Percentiles rank a stretch among this genome's conserved stretches.
phyloP scores from a whole-genome alignment of 331 rosid species.

The Rosa hybrid region DNA sequence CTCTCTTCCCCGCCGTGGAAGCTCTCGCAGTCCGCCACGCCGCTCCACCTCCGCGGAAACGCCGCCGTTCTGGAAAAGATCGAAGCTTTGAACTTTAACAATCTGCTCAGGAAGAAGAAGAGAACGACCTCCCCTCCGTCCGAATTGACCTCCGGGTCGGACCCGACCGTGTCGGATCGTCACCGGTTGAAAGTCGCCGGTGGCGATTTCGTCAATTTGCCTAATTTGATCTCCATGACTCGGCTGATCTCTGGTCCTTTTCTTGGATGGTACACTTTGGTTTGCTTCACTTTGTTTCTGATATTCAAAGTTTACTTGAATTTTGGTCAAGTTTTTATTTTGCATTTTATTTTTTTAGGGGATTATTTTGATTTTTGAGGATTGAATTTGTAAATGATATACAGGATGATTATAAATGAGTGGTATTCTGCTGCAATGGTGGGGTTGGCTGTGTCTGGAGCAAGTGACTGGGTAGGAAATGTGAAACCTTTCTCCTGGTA shows the following conservation, averaged over 20 bases:
- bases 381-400: slow-evolving; percentile 16
- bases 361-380: background rate
- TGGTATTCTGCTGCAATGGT: slow-evolving; percentile 68
- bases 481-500: background rate
- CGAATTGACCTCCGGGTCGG: slow-evolving; percentile 30
- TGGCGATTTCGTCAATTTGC: slow-evolving; percentile 50
- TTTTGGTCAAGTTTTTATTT: background rate
- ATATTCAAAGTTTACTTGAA: background rate
- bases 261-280: slow-evolving; percentile 69
- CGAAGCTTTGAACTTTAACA: slow-evolving; percentile 48
- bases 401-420: slow-evolving; percentile 84
- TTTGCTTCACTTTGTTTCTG: background rate
- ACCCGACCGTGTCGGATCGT: slow-evolving; percentile 31
- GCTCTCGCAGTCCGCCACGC: slow-evolving; percentile 92
- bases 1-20: slow-evolving; percentile 83
- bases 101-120: slow-evolving; percentile 42
- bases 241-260: slow-evolving; percentile 83
- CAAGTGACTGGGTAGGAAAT: slow-evolving; percentile 79
- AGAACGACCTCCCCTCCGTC: slow-evolving; percentile 46
- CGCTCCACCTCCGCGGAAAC: slow-evolving; percentile 59
- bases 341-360: background rate
- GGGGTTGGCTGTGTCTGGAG: slow-evolving; percentile 84
- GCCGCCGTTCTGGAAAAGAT: slow-evolving; percentile 59
- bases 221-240: slow-evolving; percentile 67
- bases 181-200: slow-evolving; percentile 25